Percentiles rank a stretch among this genome's conserved stretches.
Conservation (phyloP, 805 yeast species). For the Blastobotrys robertii region DNA sequence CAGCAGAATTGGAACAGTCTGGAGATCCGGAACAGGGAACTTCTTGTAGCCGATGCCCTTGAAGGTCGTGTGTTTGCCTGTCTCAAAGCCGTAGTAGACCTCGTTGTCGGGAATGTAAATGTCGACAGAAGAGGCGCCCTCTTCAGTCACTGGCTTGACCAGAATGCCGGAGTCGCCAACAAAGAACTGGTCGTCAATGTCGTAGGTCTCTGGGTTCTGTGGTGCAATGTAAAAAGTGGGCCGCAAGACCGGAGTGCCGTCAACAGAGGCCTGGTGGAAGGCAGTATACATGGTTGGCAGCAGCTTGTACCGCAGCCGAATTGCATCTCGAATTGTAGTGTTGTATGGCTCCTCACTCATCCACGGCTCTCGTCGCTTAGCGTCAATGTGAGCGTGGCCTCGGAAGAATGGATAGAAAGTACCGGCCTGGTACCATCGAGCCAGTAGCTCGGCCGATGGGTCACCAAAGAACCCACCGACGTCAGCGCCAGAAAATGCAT, state of each 20-base stretch:
- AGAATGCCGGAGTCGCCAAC: slow-evolving; percentile 62
- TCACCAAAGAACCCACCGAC: slow-evolving; percentile 95
- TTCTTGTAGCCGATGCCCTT: slow-evolving; percentile 2
- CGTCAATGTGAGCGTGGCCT: slow-evolving; percentile 93
- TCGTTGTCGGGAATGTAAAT: slow-evolving; percentile 42
- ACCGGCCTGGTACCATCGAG: slow-evolving; percentile 95
- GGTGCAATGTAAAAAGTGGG: slow-evolving; percentile 27
- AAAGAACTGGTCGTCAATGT: slow-evolving; percentile 75
- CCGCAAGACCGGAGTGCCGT: slow-evolving; percentile 57
- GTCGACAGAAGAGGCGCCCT: slow-evolving; percentile 33
- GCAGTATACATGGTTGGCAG: slow-evolving; percentile 75
- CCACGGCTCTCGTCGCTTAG: slow-evolving; percentile 91
- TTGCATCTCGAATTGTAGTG: slow-evolving; percentile 55
- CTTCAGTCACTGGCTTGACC: slow-evolving; percentile 69
- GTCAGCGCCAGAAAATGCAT: slow-evolving; percentile 93
- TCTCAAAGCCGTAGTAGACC: slow-evolving; percentile 28
- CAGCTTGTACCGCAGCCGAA: slow-evolving; percentile 62
- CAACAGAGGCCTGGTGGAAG: slow-evolving; percentile 51
- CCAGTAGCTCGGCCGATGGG: slow-evolving; percentile 68
- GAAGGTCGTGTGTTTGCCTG: too few species aligned
- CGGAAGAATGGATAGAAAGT: slow-evolving; percentile 94
- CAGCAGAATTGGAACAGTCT: slow-evolving; percentile 58
- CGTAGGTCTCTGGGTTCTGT: slow-evolving; percentile 36
- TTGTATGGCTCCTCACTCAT: slow-evolving; percentile 67
- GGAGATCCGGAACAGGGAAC: slow-evolving; percentile 22